phyloP scores from a whole-genome alignment of 2,329 filamentous ascomycete genomes.

The Pseudocercospora pini-densiflorae region DNA sequence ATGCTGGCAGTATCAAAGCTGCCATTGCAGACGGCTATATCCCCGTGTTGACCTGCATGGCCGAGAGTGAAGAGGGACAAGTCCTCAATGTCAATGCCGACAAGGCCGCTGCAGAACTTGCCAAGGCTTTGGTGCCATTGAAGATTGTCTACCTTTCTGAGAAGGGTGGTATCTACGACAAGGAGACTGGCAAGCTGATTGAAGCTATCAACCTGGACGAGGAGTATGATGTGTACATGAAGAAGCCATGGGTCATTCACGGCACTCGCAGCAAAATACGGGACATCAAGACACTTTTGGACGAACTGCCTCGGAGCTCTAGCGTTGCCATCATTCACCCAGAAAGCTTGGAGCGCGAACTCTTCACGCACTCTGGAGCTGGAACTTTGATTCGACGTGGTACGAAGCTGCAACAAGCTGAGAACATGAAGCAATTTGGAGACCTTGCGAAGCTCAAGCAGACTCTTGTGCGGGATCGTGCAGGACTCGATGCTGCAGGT shows the following conservation, averaged over 20 bases:
- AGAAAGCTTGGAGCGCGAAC: constrained; percentile 91
- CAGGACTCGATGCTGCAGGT: constrained; percentile 78
- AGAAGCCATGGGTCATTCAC: constrained; percentile 91
- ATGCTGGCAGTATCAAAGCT: constrained; percentile 86
- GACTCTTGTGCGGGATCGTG: constrained; percentile 78
- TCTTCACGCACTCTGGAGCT: constrained; percentile 94
- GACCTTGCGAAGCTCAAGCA: constrained; percentile 79
- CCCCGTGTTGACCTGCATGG: constrained; percentile 94
- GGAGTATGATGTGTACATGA: constrained; percentile 92
- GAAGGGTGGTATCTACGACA: constrained; percentile 95
- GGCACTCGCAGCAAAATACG: constrained; percentile 96
- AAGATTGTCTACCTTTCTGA: constrained; percentile 99
- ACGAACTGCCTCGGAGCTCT: constrained; percentile 85
- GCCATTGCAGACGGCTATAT: constrained; percentile 90
- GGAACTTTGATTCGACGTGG: constrained; percentile 91
- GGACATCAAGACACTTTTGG: constrained; percentile 93
- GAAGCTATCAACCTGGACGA: constrained; percentile 97
- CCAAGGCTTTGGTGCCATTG: constrained; percentile 83
- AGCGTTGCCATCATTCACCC: constrained; percentile 98
- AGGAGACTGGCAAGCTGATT: constrained; percentile 91
- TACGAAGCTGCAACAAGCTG: constrained; percentile 80
- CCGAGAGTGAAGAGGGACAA: constrained; percentile 87
- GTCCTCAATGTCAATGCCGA: constrained; percentile 98
- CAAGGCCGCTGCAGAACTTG: constrained; percentile 91
- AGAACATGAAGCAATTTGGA: constrained; percentile 73